These are phyloP conservation scores for Leccinum pachyderme DNA, from an alignment of 1,284 basidiomycete genomes.

Conservation along the genomic window DNA sequence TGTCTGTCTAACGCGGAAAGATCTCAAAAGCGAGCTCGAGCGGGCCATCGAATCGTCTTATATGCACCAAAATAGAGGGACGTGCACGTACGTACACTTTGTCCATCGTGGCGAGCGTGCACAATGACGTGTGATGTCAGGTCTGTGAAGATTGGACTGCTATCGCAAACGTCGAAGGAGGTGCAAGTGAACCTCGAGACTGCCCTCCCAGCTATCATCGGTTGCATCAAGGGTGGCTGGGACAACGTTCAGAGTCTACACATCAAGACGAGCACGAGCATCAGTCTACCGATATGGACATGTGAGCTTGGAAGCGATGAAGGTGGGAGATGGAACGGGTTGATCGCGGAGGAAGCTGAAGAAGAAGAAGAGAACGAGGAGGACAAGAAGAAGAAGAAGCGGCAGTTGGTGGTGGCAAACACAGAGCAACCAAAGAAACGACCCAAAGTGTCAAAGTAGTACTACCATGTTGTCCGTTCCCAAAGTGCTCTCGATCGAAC, in stretches of 20 bases:
- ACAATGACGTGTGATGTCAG: constrained; percentile 37
- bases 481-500: constrained; percentile 43
- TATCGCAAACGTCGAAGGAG: constrained; percentile 73
- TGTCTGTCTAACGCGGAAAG: constrained; percentile 81
- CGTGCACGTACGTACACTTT: constrained; percentile 68
- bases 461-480: constrained; percentile 8
- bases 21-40: constrained; percentile 88
- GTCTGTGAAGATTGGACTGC: constrained; percentile 81
- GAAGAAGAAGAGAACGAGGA: constrained; percentile 17
- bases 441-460: not conserved
- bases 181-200: constrained; percentile 78
- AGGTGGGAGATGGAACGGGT: constrained; percentile 62
- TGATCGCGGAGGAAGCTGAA: constrained; percentile 39
- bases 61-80: constrained; percentile 92
- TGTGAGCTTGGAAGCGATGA: constrained; percentile 64
- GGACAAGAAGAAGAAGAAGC: constrained; percentile 9
- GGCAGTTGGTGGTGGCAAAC: constrained; percentile 9
- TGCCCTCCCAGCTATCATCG: constrained; percentile 77
- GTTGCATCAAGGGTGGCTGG: constrained; percentile 80
- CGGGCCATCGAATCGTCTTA: constrained; percentile 90
- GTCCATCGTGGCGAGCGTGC: not conserved
- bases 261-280: constrained; percentile 86
- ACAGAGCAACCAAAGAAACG: constrained; percentile 23
- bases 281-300: constrained; percentile 90
- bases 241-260: constrained; percentile 88